Evolutionary conservation across 169 alveolate genomes (phyloP), one percentile per base, ranked within the genome.

Genomic region (Plasmodium coatneyi): DNA sequence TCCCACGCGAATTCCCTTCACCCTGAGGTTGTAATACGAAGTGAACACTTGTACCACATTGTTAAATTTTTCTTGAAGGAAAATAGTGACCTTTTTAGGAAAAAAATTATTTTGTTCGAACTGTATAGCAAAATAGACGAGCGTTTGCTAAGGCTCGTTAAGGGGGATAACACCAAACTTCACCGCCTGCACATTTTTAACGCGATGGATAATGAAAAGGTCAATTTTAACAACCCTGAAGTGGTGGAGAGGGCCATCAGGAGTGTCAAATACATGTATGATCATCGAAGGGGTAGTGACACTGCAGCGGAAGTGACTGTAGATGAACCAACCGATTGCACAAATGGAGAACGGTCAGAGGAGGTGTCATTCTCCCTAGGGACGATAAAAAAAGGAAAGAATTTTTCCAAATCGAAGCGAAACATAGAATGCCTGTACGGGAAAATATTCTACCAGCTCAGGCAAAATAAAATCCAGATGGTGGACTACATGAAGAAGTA

Each of bases 71-170:
- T 74, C 76, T 30, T 86, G 10, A 41, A 76, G 28, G 86, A 86
- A 52, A 86, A 86, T 86, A 74, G n/a, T 28, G 76, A 49, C 16
- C 71, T 49, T 5, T 86, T 86, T 86, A 86, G 30, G 80, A 76
- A 76, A 30, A 86, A 86, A 74, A 41, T 86, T n/a, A 74, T 76
- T n/a, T 30, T 86, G 3, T 86, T 86, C 52, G 84, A 78, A 54
- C 30, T 78, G 25, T 86, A 76, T 19, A 86, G 49, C 70, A 86
- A 86, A 54, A 86, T 86, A 54, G 93, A 86, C 14, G 80, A 72
- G 60, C 34, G 41, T 1, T 78, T 86, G 46, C 25, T 86, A 54
- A 34, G 66, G 41, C 43, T 86, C 46, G 7, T 86, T 52, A 86
- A 86, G 19, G 43, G 41, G 36, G 22, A 1, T 76, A 86, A 54